Base-by-base conservation (phyloP, 1,284 basidiomycete species). In the Sphagnurus paluster region DNA sequence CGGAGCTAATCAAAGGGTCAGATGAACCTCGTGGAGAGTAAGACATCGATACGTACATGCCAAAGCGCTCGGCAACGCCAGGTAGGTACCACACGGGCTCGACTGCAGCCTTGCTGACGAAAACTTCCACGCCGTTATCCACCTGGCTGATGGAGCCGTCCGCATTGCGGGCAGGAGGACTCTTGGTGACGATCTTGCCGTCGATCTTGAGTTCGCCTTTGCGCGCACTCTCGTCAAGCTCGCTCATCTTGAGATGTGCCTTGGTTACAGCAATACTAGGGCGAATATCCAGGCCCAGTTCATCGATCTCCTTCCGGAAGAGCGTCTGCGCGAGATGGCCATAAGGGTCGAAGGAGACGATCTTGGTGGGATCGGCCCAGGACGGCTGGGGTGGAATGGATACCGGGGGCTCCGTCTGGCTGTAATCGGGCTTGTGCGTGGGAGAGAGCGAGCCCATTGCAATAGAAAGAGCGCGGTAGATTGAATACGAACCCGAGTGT, bases 81-180 rank as follows among this genome's bases (percentile, higher is more conserved):
- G 96, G 95, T 0, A 98, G 72, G 65, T 88, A 93, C 95, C 95
- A 98, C 9, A 97, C 93, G 0, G 91, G 92, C 61, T 94, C 92
- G 7, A 94, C 85, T 0, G 90, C 90, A 0, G 90, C 92, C 70
- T 96, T 96, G 62, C 82, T 84, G n/a, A 87, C 81, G 45, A 75
- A 82, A 19, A 97, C 80, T 70, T 98, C 94, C 21, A 97, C 82
- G 14, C 94, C 94, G 23, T 85, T 84, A 56, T 90, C 82, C 28
- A 76, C 77, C 13, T 72, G 69, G 40, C 74, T 82, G 52, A 64
- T 60, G 0, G 75, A 72, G 3, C 81, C 84, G 56, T 89, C 86
- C n/a, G 72, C 72, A 48, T 87, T 84, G 51, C 59, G 69, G 48
- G 80, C 54, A 34, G 81, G 84, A 16, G 65, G 63, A 56, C 78